Evolutionary conservation across 1,284 basidiomycete genomes (phyloP).

Genomic region (Cryptococcus sp.): DNA sequence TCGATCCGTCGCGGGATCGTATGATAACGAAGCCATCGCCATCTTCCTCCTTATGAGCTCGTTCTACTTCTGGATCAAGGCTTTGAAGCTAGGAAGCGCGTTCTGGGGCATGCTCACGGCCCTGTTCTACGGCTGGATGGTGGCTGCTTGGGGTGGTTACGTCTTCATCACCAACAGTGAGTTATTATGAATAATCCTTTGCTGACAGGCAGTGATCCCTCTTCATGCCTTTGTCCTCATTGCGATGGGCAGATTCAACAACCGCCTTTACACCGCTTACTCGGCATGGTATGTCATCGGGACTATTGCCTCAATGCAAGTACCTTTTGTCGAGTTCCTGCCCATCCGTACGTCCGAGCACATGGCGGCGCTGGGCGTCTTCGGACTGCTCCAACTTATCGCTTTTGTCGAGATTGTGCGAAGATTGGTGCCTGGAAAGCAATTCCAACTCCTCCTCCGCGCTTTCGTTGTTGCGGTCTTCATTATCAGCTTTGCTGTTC

Average conservation of each 20-base stretch:
- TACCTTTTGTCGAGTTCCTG: conserved; percentile 98
- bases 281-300: conserved; percentile 98
- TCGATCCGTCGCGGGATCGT: conserved; percentile 96
- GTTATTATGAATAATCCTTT: conserved; percentile 5
- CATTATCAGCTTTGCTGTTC: conserved; percentile 69
- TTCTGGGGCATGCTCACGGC: conserved; percentile 88
- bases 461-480: conserved; percentile 69
- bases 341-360: conserved; percentile 98
- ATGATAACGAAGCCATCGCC: conserved; percentile 99
- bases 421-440: conserved; percentile 85
- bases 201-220: conserved; percentile 69
- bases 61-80: conserved; percentile 97
- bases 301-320: conserved; percentile 97
- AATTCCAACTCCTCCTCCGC: conserved; percentile 83
- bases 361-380: conserved; percentile 97
- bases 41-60: conserved; percentile 99
- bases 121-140: conserved; percentile 99
- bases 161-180: conserved; percentile 97
- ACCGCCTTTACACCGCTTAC: conserved; percentile 90
- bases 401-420: conserved; percentile 90
- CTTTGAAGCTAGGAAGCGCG: conserved; percentile 89
- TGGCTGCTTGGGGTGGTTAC: conserved; percentile 99
- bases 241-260: conserved; percentile 95
- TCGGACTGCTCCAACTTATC: conserved; percentile 94
- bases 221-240: conserved; percentile 90